Evolutionary conservation across 2,329 filamentous ascomycete genomes (phyloP).

Genomic region (Fusarium subglutinans): DNA sequence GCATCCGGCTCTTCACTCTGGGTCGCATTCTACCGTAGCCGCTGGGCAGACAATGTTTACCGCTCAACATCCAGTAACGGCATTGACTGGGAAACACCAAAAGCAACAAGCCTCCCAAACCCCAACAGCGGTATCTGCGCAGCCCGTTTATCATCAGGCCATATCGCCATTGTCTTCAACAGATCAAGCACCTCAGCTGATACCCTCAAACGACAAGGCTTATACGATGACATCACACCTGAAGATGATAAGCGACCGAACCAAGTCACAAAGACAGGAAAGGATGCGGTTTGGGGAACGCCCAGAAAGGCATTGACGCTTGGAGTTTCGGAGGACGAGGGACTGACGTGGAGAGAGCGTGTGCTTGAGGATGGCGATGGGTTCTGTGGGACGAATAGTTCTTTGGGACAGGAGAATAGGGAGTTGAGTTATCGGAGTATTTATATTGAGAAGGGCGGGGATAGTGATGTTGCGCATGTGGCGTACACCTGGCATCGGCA

Average conservation of each 20-base stretch:
- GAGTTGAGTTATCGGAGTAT: constrained; percentile 58
- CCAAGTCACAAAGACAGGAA: constrained; percentile 48
- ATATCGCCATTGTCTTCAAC: constrained; percentile 53
- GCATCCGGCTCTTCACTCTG: constrained; percentile 40
- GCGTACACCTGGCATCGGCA: constrained; percentile 56
- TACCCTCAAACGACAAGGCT: constrained; percentile 48
- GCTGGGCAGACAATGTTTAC: constrained; percentile 57
- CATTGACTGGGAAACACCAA: constrained; percentile 50
- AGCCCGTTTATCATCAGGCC: constrained; percentile 49
- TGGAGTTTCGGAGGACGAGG: constrained; percentile 49
- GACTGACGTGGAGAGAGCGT: constrained; percentile 49
- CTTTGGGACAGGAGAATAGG: constrained; percentile 51
- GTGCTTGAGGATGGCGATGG: constrained; percentile 56
- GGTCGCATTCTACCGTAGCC: constrained; percentile 53
- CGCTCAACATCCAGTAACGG: constrained; percentile 52
- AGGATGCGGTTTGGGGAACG: constrained; percentile 55
- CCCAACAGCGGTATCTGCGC: constrained; percentile 55
- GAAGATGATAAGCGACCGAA: constrained; percentile 51
- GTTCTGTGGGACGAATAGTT: constrained; percentile 57
- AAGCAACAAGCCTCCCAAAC: constrained; percentile 51
- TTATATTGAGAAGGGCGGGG: constrained; percentile 31
- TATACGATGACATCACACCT: constrained; percentile 57
- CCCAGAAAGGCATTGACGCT: constrained; percentile 49
- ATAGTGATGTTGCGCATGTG: constrained; percentile 45
- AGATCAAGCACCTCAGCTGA: constrained; percentile 48